Evolutionary conservation across 2,329 filamentous ascomycete species (phyloP).

Genomic region (Penicillium sp.): DNA sequence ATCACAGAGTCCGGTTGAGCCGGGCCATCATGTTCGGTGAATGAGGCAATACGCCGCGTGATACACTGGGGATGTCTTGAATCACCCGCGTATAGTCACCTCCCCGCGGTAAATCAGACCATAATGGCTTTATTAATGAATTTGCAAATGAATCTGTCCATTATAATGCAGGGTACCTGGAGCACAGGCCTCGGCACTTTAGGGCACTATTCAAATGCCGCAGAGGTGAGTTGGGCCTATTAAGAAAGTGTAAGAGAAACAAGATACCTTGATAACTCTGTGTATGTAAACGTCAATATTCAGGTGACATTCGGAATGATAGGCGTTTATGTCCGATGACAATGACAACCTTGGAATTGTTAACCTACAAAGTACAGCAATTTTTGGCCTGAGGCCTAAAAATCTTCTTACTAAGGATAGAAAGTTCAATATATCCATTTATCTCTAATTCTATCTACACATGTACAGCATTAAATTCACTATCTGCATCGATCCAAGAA

Average conservation of each 20-base stretch:
- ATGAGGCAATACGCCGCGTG: neutral
- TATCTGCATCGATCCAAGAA: conserved; percentile 13
- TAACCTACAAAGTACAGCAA: too few species aligned
- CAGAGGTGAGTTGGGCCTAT: neutral
- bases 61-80: neutral
- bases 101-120: neutral
- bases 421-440: neutral
- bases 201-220: too few species aligned
- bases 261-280: neutral
- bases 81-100: neutral
- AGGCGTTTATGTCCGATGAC: neutral
- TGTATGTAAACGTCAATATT: neutral
- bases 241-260: too few species aligned
- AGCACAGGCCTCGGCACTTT: neutral
- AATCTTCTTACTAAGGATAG: neutral
- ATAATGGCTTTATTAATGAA: neutral
- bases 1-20: neutral
- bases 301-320: neutral
- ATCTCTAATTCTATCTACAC: neutral
- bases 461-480: neutral
- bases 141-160: neutral
- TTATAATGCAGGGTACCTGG: neutral
- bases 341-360: neutral
- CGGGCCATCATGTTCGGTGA: neutral
- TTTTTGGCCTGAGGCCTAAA: neutral